Conservation (phyloP, 345 rosid genomes). For the Eucalyptus marginata region DNA sequence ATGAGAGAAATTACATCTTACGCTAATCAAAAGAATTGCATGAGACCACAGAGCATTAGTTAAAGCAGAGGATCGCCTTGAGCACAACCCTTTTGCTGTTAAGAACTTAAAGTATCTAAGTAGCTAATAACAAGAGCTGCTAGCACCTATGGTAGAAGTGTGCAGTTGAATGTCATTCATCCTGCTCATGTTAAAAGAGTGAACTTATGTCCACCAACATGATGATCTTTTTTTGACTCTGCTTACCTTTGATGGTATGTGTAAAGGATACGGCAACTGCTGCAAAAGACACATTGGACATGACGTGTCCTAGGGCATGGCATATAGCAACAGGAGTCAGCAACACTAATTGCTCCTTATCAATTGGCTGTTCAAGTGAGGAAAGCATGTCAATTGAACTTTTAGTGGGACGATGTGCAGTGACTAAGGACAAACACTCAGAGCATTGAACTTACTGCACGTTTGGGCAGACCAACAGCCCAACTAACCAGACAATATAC, state of each 20-base stretch:
- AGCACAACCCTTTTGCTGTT: not conserved
- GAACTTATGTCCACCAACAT: not conserved
- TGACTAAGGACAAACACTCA: not conserved
- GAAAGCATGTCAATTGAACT: not conserved
- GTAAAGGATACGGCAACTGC: conserved; percentile 98
- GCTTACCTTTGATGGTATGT: conserved; percentile 79
- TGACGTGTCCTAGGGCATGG: conserved; percentile 93
- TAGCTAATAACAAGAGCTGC: not conserved
- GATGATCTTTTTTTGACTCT: not conserved
- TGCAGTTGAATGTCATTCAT: not conserved
- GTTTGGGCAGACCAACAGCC: conserved; percentile 88
- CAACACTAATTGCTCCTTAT: conserved; percentile 58
- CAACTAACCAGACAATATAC: conserved; percentile 84
- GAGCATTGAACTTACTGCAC: conserved; percentile 54
- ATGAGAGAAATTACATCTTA: not conserved
- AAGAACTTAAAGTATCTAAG: not conserved
- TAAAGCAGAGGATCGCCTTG: not conserved
- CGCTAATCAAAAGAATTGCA: not conserved
- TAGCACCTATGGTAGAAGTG: not conserved
- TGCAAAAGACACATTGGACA: conserved; percentile 87
- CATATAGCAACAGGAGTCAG: conserved; percentile 87
- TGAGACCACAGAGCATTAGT: not conserved
- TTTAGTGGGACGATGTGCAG: not conserved
- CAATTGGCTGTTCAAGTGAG: conserved; percentile 53
- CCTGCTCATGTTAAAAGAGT: not conserved